Base-by-base conservation (phyloP, 2,329 filamentous ascomycete genomes). In the Apiospora malaysiana region DNA sequence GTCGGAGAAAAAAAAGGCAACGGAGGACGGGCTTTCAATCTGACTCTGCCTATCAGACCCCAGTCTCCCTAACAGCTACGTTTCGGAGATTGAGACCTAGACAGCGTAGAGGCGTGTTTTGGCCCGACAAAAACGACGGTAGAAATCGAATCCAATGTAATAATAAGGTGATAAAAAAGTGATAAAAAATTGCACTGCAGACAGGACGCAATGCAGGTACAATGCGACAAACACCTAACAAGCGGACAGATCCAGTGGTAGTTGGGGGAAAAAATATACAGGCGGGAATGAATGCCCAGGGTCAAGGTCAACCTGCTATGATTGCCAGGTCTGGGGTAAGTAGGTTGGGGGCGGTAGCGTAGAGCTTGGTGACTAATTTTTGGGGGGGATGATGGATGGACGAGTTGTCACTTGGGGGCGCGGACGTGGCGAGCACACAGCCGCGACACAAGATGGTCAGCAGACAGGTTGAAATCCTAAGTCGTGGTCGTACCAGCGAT, bases 291-390 rank as follows among this genome's bases (percentile, higher is more conserved):
- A 32, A 32, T 32, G 56, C 56, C 56, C 56, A 63, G 56, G 56
- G 27, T 63, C 56, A 63, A 63, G 56, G 56, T 40, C 56, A 63
- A 63, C 9, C 23, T 63, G 56, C 56, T 63, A 63, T 63, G 56
- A 63, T 63, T 63, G 56, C 56, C 56, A 63, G 56, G 56, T 63
- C 56, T 63, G 56, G 56, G 56, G 56, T 63, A 63, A 63, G 56
- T 63, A 63, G 40, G 56, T 63, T 63, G 56, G 56, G 56, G 56
- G 56, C 56, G 56, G 32, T 63, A 63, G 56, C 56, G 56, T 63
- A 63, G 56, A 63, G 56, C 56, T 63, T 63, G 56, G 56, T 63
- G 32, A 63, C 56, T 63, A 63, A 63, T 63, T 63, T 63, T 63
- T 8, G 56, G 32, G 56, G 51, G 51, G 51, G 27, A 32, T 47